Base-by-base conservation (phyloP, 768 basidiomycete genomes). In the Leccinellum albellum region DNA sequence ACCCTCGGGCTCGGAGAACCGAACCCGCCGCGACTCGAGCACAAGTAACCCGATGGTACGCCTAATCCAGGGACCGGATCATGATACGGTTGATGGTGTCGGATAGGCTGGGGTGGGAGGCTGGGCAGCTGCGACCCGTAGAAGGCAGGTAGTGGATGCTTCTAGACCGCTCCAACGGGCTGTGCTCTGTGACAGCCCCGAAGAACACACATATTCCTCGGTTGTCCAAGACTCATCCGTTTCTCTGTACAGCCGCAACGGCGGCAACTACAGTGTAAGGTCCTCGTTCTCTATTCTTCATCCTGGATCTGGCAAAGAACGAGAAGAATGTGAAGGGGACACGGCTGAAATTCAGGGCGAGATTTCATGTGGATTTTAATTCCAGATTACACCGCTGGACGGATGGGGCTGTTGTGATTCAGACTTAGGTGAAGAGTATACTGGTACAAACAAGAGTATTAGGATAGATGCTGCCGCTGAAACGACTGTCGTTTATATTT, bases 401-500 rank as follows among this genome's bases (percentile, higher is more conserved):
- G n/a, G n/a, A n/a, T n/a, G n/a, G n/a, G n/a, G n/a, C n/a, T n/a
- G n/a, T n/a, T n/a, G n/a, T n/a, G n/a, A n/a, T 4, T 28, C 28
- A 28, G 4, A 31, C 31, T 31, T 31, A 31, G 31, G 31, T 9
- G 40, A 20, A 12, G 17, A 35, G 44, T 45, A 55, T 46, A 35
- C 23, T 50, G n/a, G 45, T 57, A 62, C 58, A 60, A 46, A 48
- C 37, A 50, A 4, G 24, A 57, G 26, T 15, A 3, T 13, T 6
- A 29, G 55, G 21, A 29, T 26, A 54, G 24, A 53, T 23, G 46
- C 26, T 46, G 12, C 31, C 31, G 32, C 56, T 14, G 12, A 7
- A 20, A 17, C 8, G 42, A 37, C 31, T 1, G 21, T 51, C 35
- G 23, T 28, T 49, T 66, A 71, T 62, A 61, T 14, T 44, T 67